These are phyloP conservation scores for Fomitopsis schrenkii DNA, from an alignment of 1,284 basidiomycete species.

Conservation along the genomic window DNA sequence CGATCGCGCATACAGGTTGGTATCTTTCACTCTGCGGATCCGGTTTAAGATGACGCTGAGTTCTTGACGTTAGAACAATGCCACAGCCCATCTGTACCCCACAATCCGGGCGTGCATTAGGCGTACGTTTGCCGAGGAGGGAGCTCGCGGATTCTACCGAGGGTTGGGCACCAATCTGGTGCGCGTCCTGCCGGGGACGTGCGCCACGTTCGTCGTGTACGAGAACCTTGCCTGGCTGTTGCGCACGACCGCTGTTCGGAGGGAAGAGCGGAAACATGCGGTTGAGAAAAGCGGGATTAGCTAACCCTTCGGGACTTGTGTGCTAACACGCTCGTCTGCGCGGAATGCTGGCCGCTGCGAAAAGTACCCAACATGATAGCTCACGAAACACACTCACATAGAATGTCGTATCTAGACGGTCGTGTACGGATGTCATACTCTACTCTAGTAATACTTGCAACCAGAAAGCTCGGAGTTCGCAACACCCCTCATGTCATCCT, in stretches of 20 bases:
- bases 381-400: background rate
- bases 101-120: slow-evolving; percentile 78
- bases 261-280: slow-evolving; percentile 14
- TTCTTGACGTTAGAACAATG: slow-evolving; percentile 49
- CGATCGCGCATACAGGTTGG: slow-evolving; percentile 89
- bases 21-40: slow-evolving; percentile 8
- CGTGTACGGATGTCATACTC: background rate
- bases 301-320: background rate
- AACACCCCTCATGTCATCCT: too few relatives aligned
- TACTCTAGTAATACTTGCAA: background rate
- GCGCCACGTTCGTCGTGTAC: slow-evolving; percentile 98
- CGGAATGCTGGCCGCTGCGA: background rate
- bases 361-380: background rate
- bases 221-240: slow-evolving; percentile 91
- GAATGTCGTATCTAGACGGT: background rate
- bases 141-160: slow-evolving; percentile 88
- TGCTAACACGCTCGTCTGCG: background rate
- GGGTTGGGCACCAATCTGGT: slow-evolving; percentile 96
- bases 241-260: slow-evolving; percentile 49
- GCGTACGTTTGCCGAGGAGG: slow-evolving; percentile 81
- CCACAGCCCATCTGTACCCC: slow-evolving; percentile 65
- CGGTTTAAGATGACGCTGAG: background rate
- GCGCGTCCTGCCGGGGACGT: slow-evolving; percentile 93
- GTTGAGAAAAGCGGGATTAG: background rate
- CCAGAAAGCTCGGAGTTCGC: background rate